Evolutionary conservation across 495 filamentous ascomycete genomes (phyloP).

Genomic region (Viridothelium virens): DNA sequence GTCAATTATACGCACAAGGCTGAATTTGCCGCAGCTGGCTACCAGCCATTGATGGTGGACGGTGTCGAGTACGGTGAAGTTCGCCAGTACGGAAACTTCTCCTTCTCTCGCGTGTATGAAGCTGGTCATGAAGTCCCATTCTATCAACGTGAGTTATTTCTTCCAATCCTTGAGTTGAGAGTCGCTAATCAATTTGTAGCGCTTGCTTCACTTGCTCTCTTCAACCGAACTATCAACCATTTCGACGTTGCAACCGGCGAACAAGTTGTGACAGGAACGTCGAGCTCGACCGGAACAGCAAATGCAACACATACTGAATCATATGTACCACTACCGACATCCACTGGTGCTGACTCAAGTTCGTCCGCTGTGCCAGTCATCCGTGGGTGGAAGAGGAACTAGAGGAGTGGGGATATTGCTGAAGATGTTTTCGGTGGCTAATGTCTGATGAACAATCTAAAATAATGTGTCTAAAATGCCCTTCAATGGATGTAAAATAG

Average conservation of each 20-base stretch:
- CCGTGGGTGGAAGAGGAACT: not conserved
- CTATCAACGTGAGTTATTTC: slow-evolving; percentile 18
- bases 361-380: not conserved
- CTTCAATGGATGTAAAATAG: not conserved
- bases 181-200: slow-evolving; percentile 23
- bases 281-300: slow-evolving; percentile 40
- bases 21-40: slow-evolving; percentile 50
- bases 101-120: slow-evolving; percentile 40
- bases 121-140: slow-evolving; percentile 34
- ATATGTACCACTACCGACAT: slow-evolving; percentile 42
- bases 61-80: slow-evolving; percentile 39
- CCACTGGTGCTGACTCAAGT: not conserved
- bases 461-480: not conserved
- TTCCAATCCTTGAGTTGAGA: not conserved
- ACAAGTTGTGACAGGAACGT: slow-evolving; percentile 39
- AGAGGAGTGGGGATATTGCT: not conserved
- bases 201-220: slow-evolving; percentile 35
- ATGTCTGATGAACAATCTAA: not conserved
- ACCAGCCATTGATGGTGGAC: slow-evolving; percentile 39
- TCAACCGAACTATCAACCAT: slow-evolving; percentile 31
- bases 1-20: slow-evolving; percentile 40
- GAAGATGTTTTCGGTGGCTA: not conserved
- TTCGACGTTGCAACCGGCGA: slow-evolving; percentile 30
- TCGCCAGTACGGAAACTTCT: slow-evolving; percentile 41
- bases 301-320: slow-evolving; percentile 51